These are phyloP conservation scores for Metschnikowia bowlesiae DNA, from an alignment of 805 yeast species.

Conservation along the genomic window DNA sequence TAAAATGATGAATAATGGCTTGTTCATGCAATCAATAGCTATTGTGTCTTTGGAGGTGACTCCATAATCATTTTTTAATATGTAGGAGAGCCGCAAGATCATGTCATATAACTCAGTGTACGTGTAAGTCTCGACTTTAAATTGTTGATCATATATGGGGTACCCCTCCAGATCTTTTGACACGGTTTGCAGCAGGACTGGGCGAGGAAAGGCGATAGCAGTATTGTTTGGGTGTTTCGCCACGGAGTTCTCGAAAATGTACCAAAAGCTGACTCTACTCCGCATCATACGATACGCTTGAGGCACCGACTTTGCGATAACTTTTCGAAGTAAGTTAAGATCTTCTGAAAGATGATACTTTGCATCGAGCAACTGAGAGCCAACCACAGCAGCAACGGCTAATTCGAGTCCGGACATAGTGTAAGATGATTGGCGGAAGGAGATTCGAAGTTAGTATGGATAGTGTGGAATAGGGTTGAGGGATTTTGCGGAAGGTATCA, in stretches of 20 bases:
- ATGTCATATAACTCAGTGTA: constrained; percentile 65
- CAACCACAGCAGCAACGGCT: constrained; percentile 40
- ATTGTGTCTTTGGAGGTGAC: constrained; percentile 64
- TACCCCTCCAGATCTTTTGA: constrained; percentile 26
- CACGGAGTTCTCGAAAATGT: constrained; percentile 58
- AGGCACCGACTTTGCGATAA: constrained; percentile 36
- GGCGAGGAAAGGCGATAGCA: constrained; percentile 65
- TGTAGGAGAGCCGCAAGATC: constrained; percentile 60
- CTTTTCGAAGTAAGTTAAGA: constrained; percentile 44
- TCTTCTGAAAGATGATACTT: constrained; percentile 50
- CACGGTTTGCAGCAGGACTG: constrained; percentile 25
- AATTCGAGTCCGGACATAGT: constrained; percentile 35
- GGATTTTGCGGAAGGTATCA: not conserved
- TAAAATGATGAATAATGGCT: constrained; percentile 71
- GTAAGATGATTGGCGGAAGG: not conserved
- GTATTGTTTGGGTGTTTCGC: constrained; percentile 42
- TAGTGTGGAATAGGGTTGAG: not conserved
- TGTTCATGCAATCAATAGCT: constrained; percentile 74
- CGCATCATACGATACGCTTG: constrained; percentile 35
- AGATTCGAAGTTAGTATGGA: not conserved
- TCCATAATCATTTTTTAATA: constrained; percentile 59
- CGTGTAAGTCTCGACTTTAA: constrained; percentile 58
- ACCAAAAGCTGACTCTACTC: constrained; percentile 62
- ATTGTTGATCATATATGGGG: constrained; percentile 50
- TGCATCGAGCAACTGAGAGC: constrained; percentile 45